A percentile compares a stretch with the other conserved stretches of the same genome.
Conservation (phyloP, 495 filamentous ascomycete genomes). For the Talaromyces liani region DNA sequence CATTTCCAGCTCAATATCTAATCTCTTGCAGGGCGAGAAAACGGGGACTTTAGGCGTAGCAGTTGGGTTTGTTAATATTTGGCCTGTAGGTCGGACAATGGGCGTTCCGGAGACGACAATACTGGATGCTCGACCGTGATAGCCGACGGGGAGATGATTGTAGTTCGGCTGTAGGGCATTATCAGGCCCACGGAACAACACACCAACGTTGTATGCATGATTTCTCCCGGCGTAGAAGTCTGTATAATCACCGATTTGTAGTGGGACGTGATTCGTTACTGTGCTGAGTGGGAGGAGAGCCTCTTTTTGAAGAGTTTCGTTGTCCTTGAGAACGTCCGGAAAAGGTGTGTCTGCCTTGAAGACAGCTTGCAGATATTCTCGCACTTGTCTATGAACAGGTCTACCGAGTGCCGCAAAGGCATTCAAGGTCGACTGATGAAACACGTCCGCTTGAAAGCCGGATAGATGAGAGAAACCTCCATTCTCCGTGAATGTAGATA, state of each 20-base stretch:
- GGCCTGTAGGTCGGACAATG: conserved; percentile 72
- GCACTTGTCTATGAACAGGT: conserved; percentile 61
- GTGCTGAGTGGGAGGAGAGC: conserved; percentile 47
- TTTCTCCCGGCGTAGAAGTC: conserved; percentile 94
- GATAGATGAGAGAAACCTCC: conserved; percentile 57
- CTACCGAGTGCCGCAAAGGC: conserved; percentile 74
- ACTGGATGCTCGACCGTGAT: conserved; percentile 76
- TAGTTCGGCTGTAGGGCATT: conserved; percentile 88
- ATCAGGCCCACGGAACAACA: conserved; percentile 72
- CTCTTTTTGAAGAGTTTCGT: conserved; percentile 42
- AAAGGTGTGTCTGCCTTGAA: conserved; percentile 55
- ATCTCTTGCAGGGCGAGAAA: conserved; percentile 53
- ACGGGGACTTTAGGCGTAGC: conserved; percentile 54
- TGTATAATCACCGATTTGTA: conserved; percentile 91
- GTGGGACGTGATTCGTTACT: conserved; percentile 69
- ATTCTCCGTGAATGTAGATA: conserved; percentile 53
- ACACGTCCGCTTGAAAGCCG: conserved; percentile 48
- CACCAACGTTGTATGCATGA: conserved; percentile 77
- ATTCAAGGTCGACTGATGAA: conserved; percentile 68
- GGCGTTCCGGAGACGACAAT: conserved; percentile 70
- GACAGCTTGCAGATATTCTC: conserved; percentile 65
- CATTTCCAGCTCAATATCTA: conserved; percentile 87
- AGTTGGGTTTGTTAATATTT: conserved; percentile 61
- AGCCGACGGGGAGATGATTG: conserved; percentile 81
- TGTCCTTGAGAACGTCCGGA: conserved; percentile 51